These are phyloP conservation scores for Taxillus chinensis DNA, from an alignment of 164 flowering plant species.

Conservation along the genomic window DNA sequence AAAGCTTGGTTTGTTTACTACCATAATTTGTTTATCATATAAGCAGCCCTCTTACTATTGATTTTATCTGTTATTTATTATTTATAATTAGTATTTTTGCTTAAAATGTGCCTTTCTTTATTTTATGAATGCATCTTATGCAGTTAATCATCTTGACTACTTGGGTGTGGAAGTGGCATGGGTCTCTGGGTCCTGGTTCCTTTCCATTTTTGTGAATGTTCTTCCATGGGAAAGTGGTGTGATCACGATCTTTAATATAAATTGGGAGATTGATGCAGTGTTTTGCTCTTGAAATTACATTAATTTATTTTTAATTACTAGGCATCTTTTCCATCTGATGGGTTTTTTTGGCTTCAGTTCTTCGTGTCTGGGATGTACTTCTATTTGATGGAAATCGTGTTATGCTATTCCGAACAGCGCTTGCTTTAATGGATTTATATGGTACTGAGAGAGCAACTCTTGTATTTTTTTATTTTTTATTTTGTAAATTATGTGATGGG, in stretches of 20 bases:
- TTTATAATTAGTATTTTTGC: neutral
- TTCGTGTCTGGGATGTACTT: conserved; percentile 6
- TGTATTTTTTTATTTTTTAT: neutral
- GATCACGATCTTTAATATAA: neutral
- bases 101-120: neutral
- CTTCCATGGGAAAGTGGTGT: conserved; percentile 6
- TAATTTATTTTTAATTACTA: neutral
- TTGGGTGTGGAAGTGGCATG: conserved; percentile 8
- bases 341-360: conserved; percentile 2
- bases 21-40: neutral
- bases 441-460: neutral
- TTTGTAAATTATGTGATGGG: neutral
- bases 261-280: neutral
- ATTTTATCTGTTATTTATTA: too few relatives aligned
- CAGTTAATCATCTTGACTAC: conserved; percentile 6
- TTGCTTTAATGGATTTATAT: conserved; percentile 6
- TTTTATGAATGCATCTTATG: neutral
- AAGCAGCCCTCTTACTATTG: neutral
- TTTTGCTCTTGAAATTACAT: neutral
- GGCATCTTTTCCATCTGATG: neutral
- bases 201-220: conserved; percentile 4
- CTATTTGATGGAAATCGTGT: conserved; percentile 6
- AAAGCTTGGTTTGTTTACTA: conserved; percentile 1
- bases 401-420: conserved; percentile 5
- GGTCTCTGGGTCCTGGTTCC: conserved; percentile 6